These are phyloP conservation scores for Trypanosoma conorhini DNA, from an alignment of 208 protist genomes.

Conservation along the genomic window DNA sequence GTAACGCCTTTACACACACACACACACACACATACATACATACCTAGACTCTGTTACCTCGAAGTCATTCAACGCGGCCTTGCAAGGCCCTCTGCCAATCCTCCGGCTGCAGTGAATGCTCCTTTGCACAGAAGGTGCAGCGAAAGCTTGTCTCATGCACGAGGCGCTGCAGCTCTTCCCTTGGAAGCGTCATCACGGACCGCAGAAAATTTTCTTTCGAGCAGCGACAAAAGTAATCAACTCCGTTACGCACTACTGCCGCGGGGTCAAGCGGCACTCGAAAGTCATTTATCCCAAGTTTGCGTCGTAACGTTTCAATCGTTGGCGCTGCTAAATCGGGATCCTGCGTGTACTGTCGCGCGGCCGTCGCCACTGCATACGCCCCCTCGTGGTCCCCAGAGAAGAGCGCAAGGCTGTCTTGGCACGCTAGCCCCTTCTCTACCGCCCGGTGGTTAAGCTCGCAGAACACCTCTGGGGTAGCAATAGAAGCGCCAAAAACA, in stretches of 20 bases:
- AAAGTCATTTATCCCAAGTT: constrained; percentile 37
- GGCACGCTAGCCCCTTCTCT: constrained; percentile 38
- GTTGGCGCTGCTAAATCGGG: constrained; percentile 36
- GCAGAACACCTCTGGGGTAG: constrained; percentile 9
- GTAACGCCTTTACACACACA: not conserved
- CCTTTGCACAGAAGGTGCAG: constrained; percentile 50
- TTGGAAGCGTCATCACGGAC: constrained; percentile 30
- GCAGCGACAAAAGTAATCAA: constrained; percentile 89
- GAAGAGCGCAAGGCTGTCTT: constrained; percentile 61
- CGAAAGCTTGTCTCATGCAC: constrained; percentile 29
- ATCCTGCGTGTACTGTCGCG: constrained; percentile 61
- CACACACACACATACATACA: not conserved
- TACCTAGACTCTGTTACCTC: not conserved
- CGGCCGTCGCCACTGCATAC: constrained; percentile 38
- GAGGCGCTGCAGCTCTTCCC: constrained; percentile 29
- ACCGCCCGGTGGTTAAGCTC: constrained; percentile 20
- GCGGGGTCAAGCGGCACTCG: constrained; percentile 32
- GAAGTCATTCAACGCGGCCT: constrained; percentile 6
- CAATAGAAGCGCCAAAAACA: constrained; percentile 37
- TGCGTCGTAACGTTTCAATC: constrained; percentile 50
- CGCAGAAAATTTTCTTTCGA: constrained; percentile 46
- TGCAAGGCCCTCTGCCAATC: constrained; percentile 46
- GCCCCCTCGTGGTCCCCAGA: constrained; percentile 75
- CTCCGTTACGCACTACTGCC: constrained; percentile 42
- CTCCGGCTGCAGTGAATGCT: constrained; percentile 26